phyloP scores from a whole-genome alignment of 768 basidiomycete genomes.

The Hydnomerulius pinastri region DNA sequence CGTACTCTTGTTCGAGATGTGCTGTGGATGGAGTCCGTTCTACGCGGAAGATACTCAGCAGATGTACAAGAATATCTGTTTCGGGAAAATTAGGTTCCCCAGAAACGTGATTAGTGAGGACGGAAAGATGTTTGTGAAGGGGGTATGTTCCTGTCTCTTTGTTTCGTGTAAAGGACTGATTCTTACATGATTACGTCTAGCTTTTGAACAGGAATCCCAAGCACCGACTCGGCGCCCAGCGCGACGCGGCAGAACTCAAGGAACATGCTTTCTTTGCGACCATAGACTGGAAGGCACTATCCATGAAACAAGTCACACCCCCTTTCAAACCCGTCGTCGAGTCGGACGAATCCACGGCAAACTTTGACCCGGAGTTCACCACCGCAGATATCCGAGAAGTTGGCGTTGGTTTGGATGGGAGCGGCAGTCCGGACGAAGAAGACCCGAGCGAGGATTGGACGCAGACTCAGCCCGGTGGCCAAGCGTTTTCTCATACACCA shows the following conservation, averaged over 20 bases:
- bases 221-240: conserved; percentile 88
- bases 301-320: conserved; percentile 87
- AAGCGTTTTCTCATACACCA: conserved; percentile 53
- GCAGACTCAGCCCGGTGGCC: conserved; percentile 35
- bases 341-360: conserved; percentile 96
- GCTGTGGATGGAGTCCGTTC: conserved; percentile 99
- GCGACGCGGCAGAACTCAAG: conserved; percentile 92
- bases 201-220: conserved; percentile 98
- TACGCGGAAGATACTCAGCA: conserved; percentile 99
- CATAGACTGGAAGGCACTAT: conserved; percentile 91
- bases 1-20: conserved; percentile 98
- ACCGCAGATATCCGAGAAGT: conserved; percentile 82
- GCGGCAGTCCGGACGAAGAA: conserved; percentile 47
- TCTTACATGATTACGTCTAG: conserved; percentile 44
- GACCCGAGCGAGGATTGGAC: conserved; percentile 70
- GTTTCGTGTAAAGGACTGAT: conserved; percentile 9
- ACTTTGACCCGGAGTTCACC: conserved; percentile 99
- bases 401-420: conserved; percentile 53
- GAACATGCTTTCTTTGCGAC: conserved; percentile 91
- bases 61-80: conserved; percentile 99
- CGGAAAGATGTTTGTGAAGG: conserved; percentile 98
- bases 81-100: conserved; percentile 98
- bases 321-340: conserved; percentile 98
- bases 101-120: conserved; percentile 96
- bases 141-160: conserved; percentile 56